Percentiles rank a stretch among this genome's conserved stretches.
phyloP scores from a whole-genome alignment of 257 asterid species.

The Solanum bulbocastanum region DNA sequence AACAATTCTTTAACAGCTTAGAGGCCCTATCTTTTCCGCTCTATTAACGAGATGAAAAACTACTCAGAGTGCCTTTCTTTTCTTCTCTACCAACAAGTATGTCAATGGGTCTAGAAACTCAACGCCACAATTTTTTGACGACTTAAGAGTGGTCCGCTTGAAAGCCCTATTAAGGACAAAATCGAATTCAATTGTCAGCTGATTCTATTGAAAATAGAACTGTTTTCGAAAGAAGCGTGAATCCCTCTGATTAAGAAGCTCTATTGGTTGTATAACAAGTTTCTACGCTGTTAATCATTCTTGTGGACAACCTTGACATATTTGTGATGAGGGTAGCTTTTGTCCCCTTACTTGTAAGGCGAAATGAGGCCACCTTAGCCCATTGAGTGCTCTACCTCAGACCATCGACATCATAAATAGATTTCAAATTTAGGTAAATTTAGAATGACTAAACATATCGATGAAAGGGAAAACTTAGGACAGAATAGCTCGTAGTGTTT shows the following conservation, averaged over 20 bases:
- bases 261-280: neutral
- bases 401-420: too few relatives aligned
- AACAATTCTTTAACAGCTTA: too few relatives aligned
- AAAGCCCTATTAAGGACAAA: neutral
- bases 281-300: neutral
- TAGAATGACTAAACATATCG: too few relatives aligned
- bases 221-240: neutral
- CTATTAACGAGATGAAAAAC: too few relatives aligned
- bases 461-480: neutral
- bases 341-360: too few relatives aligned
- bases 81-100: too few relatives aligned
- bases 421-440: too few relatives aligned
- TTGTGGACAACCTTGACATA: neutral
- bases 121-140: neutral
- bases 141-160: neutral
- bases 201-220: neutral
- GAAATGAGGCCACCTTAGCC: too few relatives aligned
- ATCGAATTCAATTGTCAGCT: neutral
- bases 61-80: too few relatives aligned
- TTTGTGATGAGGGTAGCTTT: neutral
- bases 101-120: neutral
- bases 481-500: neutral
- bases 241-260: neutral
- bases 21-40: too few relatives aligned
- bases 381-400: too few relatives aligned